Evolutionary conservation across 73 alveolate genomes (phyloP), one percentile per base, ranked within the genome.

Genomic region (Stentor roeselii): DNA sequence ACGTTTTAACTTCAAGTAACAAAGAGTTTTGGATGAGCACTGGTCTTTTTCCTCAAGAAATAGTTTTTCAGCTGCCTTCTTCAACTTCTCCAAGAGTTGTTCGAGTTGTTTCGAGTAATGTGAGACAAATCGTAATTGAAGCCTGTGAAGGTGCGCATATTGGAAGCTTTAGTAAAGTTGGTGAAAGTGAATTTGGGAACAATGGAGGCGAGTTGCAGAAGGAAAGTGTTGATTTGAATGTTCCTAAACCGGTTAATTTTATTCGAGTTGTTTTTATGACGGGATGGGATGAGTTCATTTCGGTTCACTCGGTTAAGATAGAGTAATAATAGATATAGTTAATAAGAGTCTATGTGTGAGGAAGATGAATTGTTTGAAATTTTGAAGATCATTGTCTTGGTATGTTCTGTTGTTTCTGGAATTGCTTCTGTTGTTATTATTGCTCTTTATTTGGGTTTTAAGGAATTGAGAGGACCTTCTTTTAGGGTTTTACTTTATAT

Each of bases 21-120:
- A 15, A 40, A 37, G 84, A 76, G 74, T 76, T 76, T 35, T 76
- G 84, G 84, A 41, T 76, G 60, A 39, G 75, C 60, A 76, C 84
- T 21, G 84, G 84, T 14, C 78, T 76, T 76, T 76, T 27, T 2
- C 84, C 84, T 76, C 84, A 76, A 39, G 84, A 76, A 76, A 76
- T 76, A 21, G 32, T 76, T 36, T 14, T 76, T 39, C 38, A 34
- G 1, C 3, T 76, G 30, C 21, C 36, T 2, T 14, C 82, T 14
- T 34, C 60, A 14, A 37, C 27, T 14, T 37, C 60, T 0, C 38
- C 39, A 14, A 76, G 74, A 39, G 34, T 15, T 2, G 15, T 76
- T 30, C 0, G 75, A 34, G 11, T 76, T 76, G 60, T 27, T n/a
- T 76, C 41, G 6, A 76, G 60, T 27, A 37, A 76, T 21, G 74